Evolutionary conservation across 2,329 filamentous ascomycete species (phyloP).

Genomic region (Cephalotrichum gorgonifer): DNA sequence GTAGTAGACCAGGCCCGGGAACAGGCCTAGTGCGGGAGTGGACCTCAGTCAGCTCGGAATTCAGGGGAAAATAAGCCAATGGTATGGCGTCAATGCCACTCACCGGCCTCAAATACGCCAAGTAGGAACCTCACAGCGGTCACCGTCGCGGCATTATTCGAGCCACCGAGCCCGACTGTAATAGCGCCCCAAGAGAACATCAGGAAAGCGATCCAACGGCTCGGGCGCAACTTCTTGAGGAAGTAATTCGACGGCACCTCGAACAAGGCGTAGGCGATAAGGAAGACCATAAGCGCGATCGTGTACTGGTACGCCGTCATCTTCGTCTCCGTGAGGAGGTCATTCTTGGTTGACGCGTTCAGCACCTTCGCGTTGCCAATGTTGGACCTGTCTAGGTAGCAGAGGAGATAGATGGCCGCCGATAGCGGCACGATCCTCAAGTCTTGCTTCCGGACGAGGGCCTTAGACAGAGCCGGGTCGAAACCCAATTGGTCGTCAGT

Average conservation of each 20-base stretch:
- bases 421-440: conserved; percentile 51
- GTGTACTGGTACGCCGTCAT: conserved; percentile 54
- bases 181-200: conserved; percentile 58
- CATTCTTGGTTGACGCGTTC: conserved; percentile 47
- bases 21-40: no score
- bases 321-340: conserved; percentile 49
- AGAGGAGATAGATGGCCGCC: conserved; percentile 54
- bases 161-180: conserved; percentile 56
- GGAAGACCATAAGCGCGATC: conserved; percentile 46
- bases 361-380: conserved; percentile 61
- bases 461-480: no score
- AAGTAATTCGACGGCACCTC: conserved; percentile 58
- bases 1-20: conserved; percentile 57
- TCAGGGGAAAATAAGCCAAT: no score
- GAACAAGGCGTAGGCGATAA: conserved; percentile 48
- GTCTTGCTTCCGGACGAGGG: conserved; percentile 52
- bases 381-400: conserved; percentile 58
- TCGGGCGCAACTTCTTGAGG: conserved; percentile 51
- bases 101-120: conserved; percentile 52
- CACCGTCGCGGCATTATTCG: conserved; percentile 51
- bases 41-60: no score
- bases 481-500: no score
- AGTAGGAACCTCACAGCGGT: conserved; percentile 58
- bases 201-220: conserved; percentile 53
- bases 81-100: no score